Conservation (phyloP, 352 stramenopile species). For the Pythium brachiatum region DNA sequence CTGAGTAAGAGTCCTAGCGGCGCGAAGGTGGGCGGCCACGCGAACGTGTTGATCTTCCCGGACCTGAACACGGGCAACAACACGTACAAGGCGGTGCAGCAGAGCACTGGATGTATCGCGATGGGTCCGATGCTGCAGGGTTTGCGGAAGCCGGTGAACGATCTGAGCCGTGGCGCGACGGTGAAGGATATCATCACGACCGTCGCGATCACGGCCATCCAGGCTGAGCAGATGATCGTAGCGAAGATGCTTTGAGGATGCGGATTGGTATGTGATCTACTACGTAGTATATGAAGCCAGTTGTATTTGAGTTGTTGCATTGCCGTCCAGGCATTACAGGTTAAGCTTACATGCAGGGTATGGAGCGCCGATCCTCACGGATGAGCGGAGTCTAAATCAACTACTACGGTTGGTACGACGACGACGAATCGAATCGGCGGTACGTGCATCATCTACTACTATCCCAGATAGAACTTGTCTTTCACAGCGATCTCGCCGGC, state of each 20-base stretch:
- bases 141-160: slow-evolving; percentile 86
- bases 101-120: slow-evolving; percentile 69
- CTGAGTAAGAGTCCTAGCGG: slow-evolving; percentile 58
- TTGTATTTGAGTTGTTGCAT: background rate
- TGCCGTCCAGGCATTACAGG: background rate
- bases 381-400: background rate
- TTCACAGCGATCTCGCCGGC: slow-evolving; percentile 54
- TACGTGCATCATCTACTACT: background rate
- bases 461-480: slow-evolving; percentile 63
- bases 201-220: slow-evolving; percentile 85
- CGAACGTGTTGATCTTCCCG: slow-evolving; percentile 86
- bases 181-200: slow-evolving; percentile 92
- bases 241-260: background rate
- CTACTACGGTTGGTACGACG: background rate
- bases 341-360: background rate
- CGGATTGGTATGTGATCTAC: background rate
- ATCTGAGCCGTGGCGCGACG: slow-evolving; percentile 82
- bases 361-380: background rate
- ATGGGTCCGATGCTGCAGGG: slow-evolving; percentile 89
- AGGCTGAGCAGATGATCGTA: slow-evolving; percentile 49
- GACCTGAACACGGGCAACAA: slow-evolving; percentile 89
- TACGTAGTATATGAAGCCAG: background rate
- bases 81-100: slow-evolving; percentile 89
- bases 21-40: slow-evolving; percentile 68
- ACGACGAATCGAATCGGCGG: background rate